Conservation (phyloP, 305 asterid genomes). For the Ajuga reptans region DNA sequence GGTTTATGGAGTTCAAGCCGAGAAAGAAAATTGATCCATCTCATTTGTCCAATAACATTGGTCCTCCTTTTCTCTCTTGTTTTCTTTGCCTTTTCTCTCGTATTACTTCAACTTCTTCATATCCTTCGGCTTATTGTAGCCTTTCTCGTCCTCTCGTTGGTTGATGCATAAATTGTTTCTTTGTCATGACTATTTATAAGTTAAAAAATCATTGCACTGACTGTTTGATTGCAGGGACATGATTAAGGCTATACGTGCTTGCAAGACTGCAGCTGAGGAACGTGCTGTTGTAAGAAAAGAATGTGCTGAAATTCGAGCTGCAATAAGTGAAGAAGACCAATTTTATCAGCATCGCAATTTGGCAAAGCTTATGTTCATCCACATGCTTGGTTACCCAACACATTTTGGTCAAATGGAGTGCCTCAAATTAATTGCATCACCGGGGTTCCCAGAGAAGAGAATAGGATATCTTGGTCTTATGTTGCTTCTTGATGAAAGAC, state of each 20-base stretch:
- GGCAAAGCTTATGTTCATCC: conserved; percentile 98
- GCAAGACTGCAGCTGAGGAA: conserved; percentile 98
- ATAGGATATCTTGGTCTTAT: conserved; percentile 98
- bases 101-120: background rate
- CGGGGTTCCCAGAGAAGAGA: conserved; percentile 98
- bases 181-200: conserved; percentile 9
- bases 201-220: conserved; percentile 12
- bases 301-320: conserved; percentile 92
- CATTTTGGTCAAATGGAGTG: conserved; percentile 99
- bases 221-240: conserved; percentile 71
- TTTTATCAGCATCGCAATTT: conserved; percentile 89
- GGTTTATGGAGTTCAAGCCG: background rate
- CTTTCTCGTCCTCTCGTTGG: background rate
- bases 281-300: conserved; percentile 96
- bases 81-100: background rate
- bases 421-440: conserved; percentile 87
- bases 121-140: background rate
- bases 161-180: background rate
- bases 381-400: conserved; percentile 99
- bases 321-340: conserved; percentile 84
- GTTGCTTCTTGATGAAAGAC: conserved; percentile 99
- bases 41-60: background rate
- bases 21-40: background rate
- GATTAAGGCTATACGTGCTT: conserved; percentile 87
- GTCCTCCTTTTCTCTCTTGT: background rate